These are phyloP conservation scores for Candida vaughaniae DNA, from an alignment of 805 yeast species.

Conservation along the genomic window DNA sequence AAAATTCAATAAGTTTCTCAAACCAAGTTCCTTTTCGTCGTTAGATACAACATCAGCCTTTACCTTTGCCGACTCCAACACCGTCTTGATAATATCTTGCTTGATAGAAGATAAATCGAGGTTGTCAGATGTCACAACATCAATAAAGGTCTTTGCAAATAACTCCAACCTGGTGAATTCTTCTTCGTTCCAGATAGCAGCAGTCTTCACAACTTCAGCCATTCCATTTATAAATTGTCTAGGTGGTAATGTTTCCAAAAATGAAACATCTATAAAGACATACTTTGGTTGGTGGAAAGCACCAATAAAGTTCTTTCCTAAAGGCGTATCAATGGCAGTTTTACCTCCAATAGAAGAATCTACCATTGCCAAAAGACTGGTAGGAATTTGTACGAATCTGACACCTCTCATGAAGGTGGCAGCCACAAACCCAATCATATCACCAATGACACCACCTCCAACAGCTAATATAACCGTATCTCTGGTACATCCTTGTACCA, in stretches of 20 bases:
- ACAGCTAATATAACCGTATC: constrained; percentile 92
- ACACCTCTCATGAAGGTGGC: constrained; percentile 99
- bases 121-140: constrained; percentile 48
- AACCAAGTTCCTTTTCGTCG: constrained; percentile 94
- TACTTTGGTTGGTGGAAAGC: constrained; percentile 96
- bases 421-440: constrained; percentile 98
- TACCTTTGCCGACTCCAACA: constrained; percentile 80
- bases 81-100: constrained; percentile 75
- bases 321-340: constrained; percentile 95
- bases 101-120: constrained; percentile 63
- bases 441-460: constrained; percentile 99
- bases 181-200: constrained; percentile 92
- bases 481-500: constrained; percentile 85
- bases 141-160: constrained; percentile 66
- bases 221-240: constrained; percentile 97
- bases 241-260: constrained; percentile 83
- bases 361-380: constrained; percentile 93
- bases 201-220: constrained; percentile 97
- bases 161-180: constrained; percentile 85
- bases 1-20: constrained; percentile 87
- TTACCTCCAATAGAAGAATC: constrained; percentile 98
- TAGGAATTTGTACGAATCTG: constrained; percentile 89
- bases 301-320: constrained; percentile 94
- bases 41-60: constrained; percentile 92
- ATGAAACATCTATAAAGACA: constrained; percentile 83